Evolutionary conservation across 2,329 filamentous ascomycete species (phyloP), one percentile per base, ranked within the genome.

Genomic region (Pseudocercospora musae): DNA sequence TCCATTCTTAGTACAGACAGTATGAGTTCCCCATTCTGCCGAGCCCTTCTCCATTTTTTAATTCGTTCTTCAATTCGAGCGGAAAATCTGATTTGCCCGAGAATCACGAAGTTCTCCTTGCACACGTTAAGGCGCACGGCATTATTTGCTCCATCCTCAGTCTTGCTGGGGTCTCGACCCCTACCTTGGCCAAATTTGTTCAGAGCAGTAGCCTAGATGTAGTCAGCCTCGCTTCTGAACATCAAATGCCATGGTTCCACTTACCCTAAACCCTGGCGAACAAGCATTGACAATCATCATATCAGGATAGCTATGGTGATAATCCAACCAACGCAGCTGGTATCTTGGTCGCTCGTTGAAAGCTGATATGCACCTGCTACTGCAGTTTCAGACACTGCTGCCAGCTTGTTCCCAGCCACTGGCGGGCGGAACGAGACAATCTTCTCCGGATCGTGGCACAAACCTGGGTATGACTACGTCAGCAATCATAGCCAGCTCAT

Each of bases 251-350:
- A 13, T 5, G 13, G 13, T 33, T 13, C 2, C 18, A 60, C 57
- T 55, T 48, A 65, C 63, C 37, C 65, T 64, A 40, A 60, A 64
- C 1, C 61, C 61, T 11, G 64, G 63, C 15, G 48, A 49, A 49
- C 52, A 64, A 44, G 61, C 62, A 57, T 66, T 66, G n/a, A n/a
- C n/a, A 13, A 66, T 46, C 13, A 49, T 62, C 54, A 59, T 60
- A 15, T 57, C 29, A 21, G 59, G 59, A 57, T 60, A 59, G 15
- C 52, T 25, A n/a, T 57, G 48, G 29, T 42, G 56, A 42, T 48
- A 59, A 9, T 60, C 59, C 40, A 66, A 27, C 64, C 60, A 48
- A 33, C 5, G 27, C 48, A 44, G 9, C 42, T 3, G 20, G 20
- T 10, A 11, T 13, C n/a, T 55, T 42, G 44, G 46, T 53, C 7